Percentiles rank a stretch among this genome's conserved stretches.
Evolutionary conservation across 148 eudicot genomes (phyloP).

Genomic region (Mesembryanthemum crystallinum): DNA sequence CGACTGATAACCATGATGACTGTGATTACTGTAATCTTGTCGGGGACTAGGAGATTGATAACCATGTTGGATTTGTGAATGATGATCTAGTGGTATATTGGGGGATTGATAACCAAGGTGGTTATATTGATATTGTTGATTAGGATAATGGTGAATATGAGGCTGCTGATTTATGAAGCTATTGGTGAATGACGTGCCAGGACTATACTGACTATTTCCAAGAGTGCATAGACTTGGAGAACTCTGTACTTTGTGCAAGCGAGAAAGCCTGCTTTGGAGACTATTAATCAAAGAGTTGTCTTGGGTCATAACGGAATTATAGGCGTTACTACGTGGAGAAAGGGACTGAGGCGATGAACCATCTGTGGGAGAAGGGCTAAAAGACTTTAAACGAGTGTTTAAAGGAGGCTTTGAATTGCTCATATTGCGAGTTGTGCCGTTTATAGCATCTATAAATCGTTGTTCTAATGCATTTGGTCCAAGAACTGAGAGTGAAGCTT

Average conservation of each 20-base stretch:
- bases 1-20: slow-evolving; percentile 7
- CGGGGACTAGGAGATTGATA: slow-evolving; percentile 8
- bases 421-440: slow-evolving; percentile 38
- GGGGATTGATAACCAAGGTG: slow-evolving; percentile 21
- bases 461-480: slow-evolving; percentile 39
- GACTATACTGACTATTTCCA: neutral
- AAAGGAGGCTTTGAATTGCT: neutral
- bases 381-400: slow-evolving; percentile 26
- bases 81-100: neutral
- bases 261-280: slow-evolving; percentile 15
- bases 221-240: slow-evolving; percentile 55
- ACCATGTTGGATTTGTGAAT: neutral
- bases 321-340: slow-evolving; percentile 26
- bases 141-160: neutral
- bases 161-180: slow-evolving; percentile 14
- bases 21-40: slow-evolving; percentile 1
- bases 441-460: slow-evolving; percentile 56
- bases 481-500: slow-evolving; percentile 14
- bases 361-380: slow-evolving; percentile 42
- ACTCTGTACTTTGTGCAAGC: slow-evolving; percentile 49
- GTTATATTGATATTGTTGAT: slow-evolving; percentile 20
- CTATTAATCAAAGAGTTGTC: slow-evolving; percentile 20
- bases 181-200: neutral
- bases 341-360: slow-evolving; percentile 53
- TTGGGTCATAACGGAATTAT: neutral